phyloP scores from a whole-genome alignment of 176 grass and related monocot species.

The Rhynchospora breviuscula region DNA sequence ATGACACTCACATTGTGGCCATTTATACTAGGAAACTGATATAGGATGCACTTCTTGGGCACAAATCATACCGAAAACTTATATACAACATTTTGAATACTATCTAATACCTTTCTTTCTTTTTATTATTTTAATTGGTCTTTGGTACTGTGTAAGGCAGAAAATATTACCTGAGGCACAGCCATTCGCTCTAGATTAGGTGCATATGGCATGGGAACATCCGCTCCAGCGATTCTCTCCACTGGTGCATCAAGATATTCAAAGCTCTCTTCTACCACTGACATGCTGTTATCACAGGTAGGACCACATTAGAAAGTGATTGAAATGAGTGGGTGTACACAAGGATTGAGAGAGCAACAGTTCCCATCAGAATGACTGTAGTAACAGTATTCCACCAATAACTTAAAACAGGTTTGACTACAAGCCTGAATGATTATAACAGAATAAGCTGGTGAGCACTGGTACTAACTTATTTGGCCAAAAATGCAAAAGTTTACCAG shows the following conservation, averaged over 20 bases:
- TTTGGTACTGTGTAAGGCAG: not conserved
- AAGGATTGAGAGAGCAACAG: not conserved
- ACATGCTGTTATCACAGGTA: conserved; percentile 48
- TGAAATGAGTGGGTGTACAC: not conserved
- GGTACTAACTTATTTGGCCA: no score
- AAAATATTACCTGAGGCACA: conserved; percentile 72
- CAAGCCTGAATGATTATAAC: not conserved
- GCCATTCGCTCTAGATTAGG: conserved; percentile 94
- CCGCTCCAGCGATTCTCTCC: conserved; percentile 87
- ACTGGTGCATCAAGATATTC: conserved; percentile 91
- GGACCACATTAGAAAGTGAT: not conserved
- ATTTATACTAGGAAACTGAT: not conserved
- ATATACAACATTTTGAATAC: not conserved
- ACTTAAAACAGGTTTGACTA: not conserved
- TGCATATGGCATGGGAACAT: conserved; percentile 96
- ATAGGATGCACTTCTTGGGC: not conserved
- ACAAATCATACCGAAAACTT: not conserved
- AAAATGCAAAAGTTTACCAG: no score
- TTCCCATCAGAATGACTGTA: not conserved
- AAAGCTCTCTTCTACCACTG: conserved; percentile 81
- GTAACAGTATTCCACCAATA: conserved; percentile 17
- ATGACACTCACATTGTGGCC: not conserved
- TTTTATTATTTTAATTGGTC: not conserved
- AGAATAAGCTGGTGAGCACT: not conserved
- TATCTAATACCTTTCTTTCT: not conserved